Conservation (phyloP, 164 flowering plant species). For the Tinospora cordifolia region DNA sequence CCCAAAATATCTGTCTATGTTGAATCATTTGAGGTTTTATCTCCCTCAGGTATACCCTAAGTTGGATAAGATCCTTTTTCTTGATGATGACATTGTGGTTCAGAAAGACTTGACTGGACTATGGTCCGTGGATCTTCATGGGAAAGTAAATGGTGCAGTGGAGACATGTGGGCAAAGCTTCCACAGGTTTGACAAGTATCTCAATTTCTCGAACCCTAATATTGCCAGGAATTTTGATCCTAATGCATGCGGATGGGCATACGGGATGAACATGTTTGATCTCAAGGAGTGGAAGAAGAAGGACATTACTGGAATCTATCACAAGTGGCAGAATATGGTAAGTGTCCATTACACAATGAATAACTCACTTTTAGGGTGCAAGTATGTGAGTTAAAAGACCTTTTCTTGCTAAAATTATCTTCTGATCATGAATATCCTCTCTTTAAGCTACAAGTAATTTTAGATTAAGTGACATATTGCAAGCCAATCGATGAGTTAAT, state of each 20-base stretch:
- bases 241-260: slow-evolving; percentile 99
- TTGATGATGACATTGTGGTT: slow-evolving; percentile 98
- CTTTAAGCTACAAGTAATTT: not conserved
- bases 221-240: slow-evolving; percentile 83
- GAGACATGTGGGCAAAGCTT: slow-evolving; percentile 99
- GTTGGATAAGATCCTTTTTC: slow-evolving; percentile 89
- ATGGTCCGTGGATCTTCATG: slow-evolving; percentile 86
- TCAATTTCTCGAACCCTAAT: slow-evolving; percentile 88
- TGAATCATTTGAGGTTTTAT: slow-evolving; percentile 92
- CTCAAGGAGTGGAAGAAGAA: slow-evolving; percentile 87
- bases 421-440: not conserved
- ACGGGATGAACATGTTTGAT: slow-evolving; percentile 97
- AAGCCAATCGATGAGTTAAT: not conserved
- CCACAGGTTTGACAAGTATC: slow-evolving; percentile 93
- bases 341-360: slow-evolving; percentile 11
- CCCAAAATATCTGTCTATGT: slow-evolving; percentile 97
- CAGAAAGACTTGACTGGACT: slow-evolving; percentile 87
- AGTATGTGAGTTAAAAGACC: no score
- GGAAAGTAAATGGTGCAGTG: slow-evolving; percentile 97
- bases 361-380: no score
- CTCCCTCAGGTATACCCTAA: slow-evolving; percentile 96
- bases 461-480: not conserved
- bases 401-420: no score
- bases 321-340: slow-evolving; percentile 98
- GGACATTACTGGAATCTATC: slow-evolving; percentile 97